Percentiles rank a stretch among this genome's conserved stretches.
phyloP scores from a whole-genome alignment of 345 rosid genomes.

The Tarenaya hassleriana region DNA sequence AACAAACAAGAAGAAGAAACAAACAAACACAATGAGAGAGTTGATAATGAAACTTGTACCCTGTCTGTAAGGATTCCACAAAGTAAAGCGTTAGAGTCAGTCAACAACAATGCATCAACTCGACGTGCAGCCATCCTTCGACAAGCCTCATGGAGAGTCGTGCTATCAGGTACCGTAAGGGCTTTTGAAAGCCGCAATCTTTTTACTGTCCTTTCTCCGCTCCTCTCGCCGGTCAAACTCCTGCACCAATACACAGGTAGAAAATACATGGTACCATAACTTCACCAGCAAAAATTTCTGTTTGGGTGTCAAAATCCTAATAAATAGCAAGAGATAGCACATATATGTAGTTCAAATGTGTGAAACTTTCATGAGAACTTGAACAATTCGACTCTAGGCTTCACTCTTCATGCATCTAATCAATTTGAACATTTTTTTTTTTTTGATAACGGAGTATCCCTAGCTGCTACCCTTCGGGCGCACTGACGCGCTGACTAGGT shows the following conservation, averaged over 20 bases:
- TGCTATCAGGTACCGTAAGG: conserved; percentile 80
- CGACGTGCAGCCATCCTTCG: conserved; percentile 91
- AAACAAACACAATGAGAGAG: background rate
- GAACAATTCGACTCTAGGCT: background rate
- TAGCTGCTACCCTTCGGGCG: too few species aligned
- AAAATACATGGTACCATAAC: background rate
- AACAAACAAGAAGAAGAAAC: background rate
- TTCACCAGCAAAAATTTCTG: background rate
- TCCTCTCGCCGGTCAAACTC: conserved; percentile 44
- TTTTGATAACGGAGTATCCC: too few species aligned
- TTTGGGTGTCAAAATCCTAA: too few species aligned
- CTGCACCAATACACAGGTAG: conserved; percentile 28
- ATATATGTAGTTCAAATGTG: background rate
- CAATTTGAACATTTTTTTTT: too few species aligned
- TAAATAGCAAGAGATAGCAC: too few species aligned
- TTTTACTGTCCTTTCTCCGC: conserved; percentile 84
- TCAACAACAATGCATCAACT: conserved; percentile 85
- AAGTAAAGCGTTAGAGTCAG: conserved; percentile 86
- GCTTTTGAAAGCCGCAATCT: conserved; percentile 74
- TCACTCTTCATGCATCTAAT: background rate
- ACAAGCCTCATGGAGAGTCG: conserved; percentile 73
- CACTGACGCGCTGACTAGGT: too few species aligned
- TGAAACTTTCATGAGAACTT: background rate
- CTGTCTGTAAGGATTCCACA: conserved; percentile 98
- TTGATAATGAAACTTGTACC: conserved; percentile 29